phyloP scores from a whole-genome alignment of 495 filamentous ascomycete genomes.

The Neurospora sp. region DNA sequence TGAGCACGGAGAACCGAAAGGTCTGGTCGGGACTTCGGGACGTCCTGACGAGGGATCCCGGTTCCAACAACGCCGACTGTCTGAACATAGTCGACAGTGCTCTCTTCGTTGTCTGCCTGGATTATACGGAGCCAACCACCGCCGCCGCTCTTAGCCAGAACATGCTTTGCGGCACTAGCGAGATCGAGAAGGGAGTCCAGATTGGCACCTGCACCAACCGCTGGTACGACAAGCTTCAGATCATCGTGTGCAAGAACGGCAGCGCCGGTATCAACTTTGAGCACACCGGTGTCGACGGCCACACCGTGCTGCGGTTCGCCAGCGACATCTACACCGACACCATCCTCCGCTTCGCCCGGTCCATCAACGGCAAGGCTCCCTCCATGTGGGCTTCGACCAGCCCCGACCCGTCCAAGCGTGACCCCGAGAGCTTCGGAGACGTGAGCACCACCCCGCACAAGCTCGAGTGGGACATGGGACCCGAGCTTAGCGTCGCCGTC shows the following conservation, averaged over 20 bases:
- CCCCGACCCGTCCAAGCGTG: constrained; percentile 88
- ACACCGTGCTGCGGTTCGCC: constrained; percentile 92
- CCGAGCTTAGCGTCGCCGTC: constrained; percentile 81
- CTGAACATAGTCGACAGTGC: constrained; percentile 91
- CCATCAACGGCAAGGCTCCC: constrained; percentile 92
- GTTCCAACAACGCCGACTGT: constrained; percentile 91
- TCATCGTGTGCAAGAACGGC: constrained; percentile 98
- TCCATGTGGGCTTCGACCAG: constrained; percentile 83
- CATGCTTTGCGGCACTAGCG: constrained; percentile 94
- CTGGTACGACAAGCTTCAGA: constrained; percentile 99
- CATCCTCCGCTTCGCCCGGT: constrained; percentile 88
- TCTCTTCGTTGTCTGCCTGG: constrained; percentile 83
- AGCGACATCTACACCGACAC: constrained; percentile 97
- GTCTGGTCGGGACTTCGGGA: constrained; percentile 89
- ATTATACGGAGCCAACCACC: constrained; percentile 75
- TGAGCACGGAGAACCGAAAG: constrained; percentile 94
- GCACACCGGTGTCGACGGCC: constrained; percentile 95
- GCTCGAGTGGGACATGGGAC: constrained; percentile 95
- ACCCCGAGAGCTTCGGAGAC: constrained; percentile 87
- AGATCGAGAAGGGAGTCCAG: constrained; percentile 86
- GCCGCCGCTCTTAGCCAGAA: constrained; percentile 82
- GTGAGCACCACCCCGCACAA: constrained; percentile 92
- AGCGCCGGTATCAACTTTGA: constrained; percentile 98
- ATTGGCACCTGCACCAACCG: constrained; percentile 96
- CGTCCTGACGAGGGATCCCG: constrained; percentile 73